Percentiles rank a stretch among this genome's conserved stretches.
Evolutionary conservation across 768 basidiomycete species (phyloP).

Genomic region (Boletus rex-veris): DNA sequence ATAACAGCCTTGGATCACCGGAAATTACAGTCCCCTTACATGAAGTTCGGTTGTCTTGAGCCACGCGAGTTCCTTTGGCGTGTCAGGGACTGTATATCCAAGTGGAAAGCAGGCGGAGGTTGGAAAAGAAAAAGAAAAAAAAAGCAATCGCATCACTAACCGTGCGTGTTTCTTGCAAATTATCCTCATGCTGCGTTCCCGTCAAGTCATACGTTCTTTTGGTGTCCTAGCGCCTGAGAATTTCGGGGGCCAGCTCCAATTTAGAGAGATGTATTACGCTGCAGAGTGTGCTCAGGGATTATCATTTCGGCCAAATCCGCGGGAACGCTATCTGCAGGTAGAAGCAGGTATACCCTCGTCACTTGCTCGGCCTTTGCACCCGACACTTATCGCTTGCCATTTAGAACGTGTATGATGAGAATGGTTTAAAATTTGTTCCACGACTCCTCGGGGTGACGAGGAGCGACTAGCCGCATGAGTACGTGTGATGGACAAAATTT

Average conservation of each 20-base stretch:
- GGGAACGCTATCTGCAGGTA: slow-evolving; percentile 17
- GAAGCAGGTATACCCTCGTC: slow-evolving; percentile 7
- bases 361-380: neutral
- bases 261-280: slow-evolving; percentile 7
- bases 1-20: slow-evolving; percentile 11
- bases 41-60: slow-evolving; percentile 21
- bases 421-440: slow-evolving; percentile 9
- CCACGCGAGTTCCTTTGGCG: slow-evolving; percentile 18
- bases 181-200: neutral
- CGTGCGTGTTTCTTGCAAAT: slow-evolving; percentile 9
- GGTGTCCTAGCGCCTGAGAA: slow-evolving; percentile 13
- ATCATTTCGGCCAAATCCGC: slow-evolving; percentile 17
- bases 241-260: slow-evolving; percentile 1
- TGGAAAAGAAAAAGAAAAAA: neutral
- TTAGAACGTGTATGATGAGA: slow-evolving; percentile 5
- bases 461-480: slow-evolving; percentile 6
- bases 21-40: slow-evolving; percentile 20
- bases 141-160: neutral
- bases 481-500: slow-evolving; percentile 6
- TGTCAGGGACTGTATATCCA: slow-evolving; percentile 6
- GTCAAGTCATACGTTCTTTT: slow-evolving; percentile 1
- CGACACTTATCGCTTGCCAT: neutral
- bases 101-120: slow-evolving; percentile 4
- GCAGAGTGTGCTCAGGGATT: slow-evolving; percentile 4
- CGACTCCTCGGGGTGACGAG: slow-evolving; percentile 13